phyloP scores from a whole-genome alignment of 306 rosid genomes.

The Vicia sativa region DNA sequence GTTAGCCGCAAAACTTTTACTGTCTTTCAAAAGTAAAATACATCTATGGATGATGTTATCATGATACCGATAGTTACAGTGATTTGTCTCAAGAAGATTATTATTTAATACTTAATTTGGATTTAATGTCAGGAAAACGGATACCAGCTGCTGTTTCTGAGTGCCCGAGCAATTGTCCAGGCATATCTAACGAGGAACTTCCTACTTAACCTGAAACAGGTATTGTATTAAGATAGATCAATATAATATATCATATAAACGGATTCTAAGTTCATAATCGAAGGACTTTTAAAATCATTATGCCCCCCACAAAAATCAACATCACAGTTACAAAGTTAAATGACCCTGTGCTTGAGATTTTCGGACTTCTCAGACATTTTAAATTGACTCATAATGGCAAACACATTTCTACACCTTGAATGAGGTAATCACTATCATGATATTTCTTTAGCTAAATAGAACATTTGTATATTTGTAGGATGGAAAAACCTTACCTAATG shows the following conservation, averaged over 20 bases:
- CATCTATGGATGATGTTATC: constrained; percentile 18
- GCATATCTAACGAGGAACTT: constrained; percentile 93
- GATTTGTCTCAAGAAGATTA: constrained; percentile 34
- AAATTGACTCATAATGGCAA: no score
- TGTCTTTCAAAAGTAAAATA: constrained; percentile 33
- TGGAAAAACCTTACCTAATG: constrained; percentile 90
- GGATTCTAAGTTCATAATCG: no score
- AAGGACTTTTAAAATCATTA: no score
- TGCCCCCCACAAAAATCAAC: no score
- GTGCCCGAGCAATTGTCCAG: constrained; percentile 99
- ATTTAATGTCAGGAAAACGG: constrained; percentile 85
- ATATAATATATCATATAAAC: no score
- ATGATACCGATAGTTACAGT: constrained; percentile 3
- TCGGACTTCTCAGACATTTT: no score
- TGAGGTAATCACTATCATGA: no score
- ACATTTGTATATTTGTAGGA: constrained; percentile 56
- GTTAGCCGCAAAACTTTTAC: constrained; percentile 15
- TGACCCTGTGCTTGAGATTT: no score
- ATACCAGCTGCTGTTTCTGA: constrained; percentile 92
- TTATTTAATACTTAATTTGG: constrained; percentile 30
- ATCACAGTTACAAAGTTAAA: no score
- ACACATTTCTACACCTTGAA: no score
- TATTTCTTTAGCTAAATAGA: no score
- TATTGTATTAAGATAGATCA: constrained; percentile 5
- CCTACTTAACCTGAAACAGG: constrained; percentile 81